These are phyloP conservation scores for Westerdykella sp. DNA, from an alignment of 2,329 filamentous ascomycete genomes.

Conservation along the genomic window DNA sequence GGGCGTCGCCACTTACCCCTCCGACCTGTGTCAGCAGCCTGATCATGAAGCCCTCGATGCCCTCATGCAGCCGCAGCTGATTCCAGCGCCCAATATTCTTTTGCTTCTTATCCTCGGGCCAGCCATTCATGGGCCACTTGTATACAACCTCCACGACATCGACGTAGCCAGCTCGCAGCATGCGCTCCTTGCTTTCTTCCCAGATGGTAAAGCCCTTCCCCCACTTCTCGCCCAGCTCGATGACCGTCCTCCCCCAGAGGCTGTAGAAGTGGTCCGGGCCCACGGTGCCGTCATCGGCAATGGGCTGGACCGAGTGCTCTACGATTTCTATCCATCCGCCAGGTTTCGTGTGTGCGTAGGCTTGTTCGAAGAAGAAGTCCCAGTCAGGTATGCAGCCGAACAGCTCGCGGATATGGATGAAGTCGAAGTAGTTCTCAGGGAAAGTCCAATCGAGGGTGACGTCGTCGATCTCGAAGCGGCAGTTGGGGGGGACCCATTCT, in stretches of 20 bases:
- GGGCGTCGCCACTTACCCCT: constrained; percentile 16
- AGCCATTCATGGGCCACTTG: constrained; percentile 35
- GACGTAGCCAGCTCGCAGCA: constrained; percentile 31
- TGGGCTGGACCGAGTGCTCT: constrained; percentile 38
- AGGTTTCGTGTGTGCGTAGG: constrained; percentile 33
- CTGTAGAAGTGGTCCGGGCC: constrained; percentile 33
- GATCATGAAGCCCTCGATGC: constrained; percentile 36
- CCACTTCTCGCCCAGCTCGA: constrained; percentile 33
- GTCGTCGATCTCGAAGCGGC: constrained; percentile 45
- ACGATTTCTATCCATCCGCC: constrained; percentile 42
- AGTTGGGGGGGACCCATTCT: constrained; percentile 43
- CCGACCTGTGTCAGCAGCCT: constrained; percentile 32
- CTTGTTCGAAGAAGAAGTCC: constrained; percentile 38
- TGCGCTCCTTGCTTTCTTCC: constrained; percentile 27
- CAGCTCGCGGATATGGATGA: constrained; percentile 43
- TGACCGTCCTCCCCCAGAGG: constrained; percentile 29
- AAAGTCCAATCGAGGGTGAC: constrained; percentile 40
- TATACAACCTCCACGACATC: constrained; percentile 27
- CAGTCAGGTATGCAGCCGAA: constrained; percentile 44
- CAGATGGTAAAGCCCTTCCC: constrained; percentile 35
- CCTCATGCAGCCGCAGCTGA: constrained; percentile 31
- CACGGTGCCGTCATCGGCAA: constrained; percentile 39
- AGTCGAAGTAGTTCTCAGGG: constrained; percentile 35
- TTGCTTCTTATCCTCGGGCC: constrained; percentile 24
- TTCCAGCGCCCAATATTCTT: constrained; percentile 37